Base-by-base conservation (phyloP, 1,284 basidiomycete genomes). In the Leccinum insigne region DNA sequence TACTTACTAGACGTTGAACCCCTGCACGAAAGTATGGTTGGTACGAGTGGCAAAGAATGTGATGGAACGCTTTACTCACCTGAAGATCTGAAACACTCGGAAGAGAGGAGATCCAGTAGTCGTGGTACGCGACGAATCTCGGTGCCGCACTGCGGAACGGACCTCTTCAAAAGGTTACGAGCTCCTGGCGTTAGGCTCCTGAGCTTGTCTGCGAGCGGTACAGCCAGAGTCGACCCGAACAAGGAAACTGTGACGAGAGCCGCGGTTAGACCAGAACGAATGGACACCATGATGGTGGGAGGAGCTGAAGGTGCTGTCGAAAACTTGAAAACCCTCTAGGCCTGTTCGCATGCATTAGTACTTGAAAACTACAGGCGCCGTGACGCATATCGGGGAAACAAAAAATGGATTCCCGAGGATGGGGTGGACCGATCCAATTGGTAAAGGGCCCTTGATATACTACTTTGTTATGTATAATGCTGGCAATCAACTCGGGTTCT, bases 1-100 rank as follows among this genome's bases (percentile, higher is more conserved):
- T 5, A 13, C 79, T 70, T 64, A 83, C 82, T 82, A 83, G 29
- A 81, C 81, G 66, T 83, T 85, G 73, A 76, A 84, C 0, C 83
- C 82, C 81, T 32, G n/a, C 56, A 21, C 21, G 23, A 42, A 10
- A 11, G n/a, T 47, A 10, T 10, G 10, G n/a, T 18, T 47, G 21
- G 56, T 3, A 18, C 29, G 18, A 13, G 9, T 11, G 10, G 13
- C 52, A 54, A 16, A 11, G 71, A 75, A 5, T 59, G 78, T 79
- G 63, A 71, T 67, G 57, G 81, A 49, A 11, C 68, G 6, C 3
- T 73, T 35, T 47, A 16, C 68, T 54, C 16, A 70, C 68, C 8
- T 47, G 8, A 6, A 69, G 58, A 5, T 68, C 9, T n/a, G 62
- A 5, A 26, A 68, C 3, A 9, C 35, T 21, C 7, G 56, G 74